These are phyloP conservation scores for Irpex lacteus DNA, from an alignment of 1,284 basidiomycete genomes.

Conservation along the genomic window DNA sequence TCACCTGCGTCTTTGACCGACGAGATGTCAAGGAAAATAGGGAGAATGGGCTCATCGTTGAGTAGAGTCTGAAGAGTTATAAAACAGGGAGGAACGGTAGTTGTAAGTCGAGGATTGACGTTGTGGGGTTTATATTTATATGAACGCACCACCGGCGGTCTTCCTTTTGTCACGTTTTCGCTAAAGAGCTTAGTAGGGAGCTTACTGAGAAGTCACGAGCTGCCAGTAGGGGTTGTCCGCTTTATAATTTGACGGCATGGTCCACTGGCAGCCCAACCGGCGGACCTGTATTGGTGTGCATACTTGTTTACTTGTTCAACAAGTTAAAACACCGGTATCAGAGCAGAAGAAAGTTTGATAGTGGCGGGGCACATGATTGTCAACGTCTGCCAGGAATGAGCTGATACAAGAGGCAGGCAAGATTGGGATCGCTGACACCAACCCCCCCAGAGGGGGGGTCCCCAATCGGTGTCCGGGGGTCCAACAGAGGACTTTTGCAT, in stretches of 20 bases:
- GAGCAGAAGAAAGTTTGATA: not conserved
- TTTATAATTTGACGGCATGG: not conserved
- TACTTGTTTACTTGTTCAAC: not conserved
- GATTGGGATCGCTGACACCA: too few species aligned
- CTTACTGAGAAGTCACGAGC: not conserved
- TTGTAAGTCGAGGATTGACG: not conserved
- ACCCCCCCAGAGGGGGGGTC: too few species aligned
- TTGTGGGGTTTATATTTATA: not conserved
- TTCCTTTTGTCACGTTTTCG: not conserved
- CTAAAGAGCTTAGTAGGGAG: not conserved
- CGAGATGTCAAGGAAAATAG: constrained; percentile 3
- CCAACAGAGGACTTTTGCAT: too few species aligned
- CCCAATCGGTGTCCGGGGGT: too few species aligned
- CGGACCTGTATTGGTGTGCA: not conserved
- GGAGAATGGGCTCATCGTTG: constrained; percentile 3
- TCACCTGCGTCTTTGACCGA: not conserved
- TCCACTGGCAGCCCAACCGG: not conserved
- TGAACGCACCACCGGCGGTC: not conserved
- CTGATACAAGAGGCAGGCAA: too few species aligned
- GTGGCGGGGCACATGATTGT: not conserved
- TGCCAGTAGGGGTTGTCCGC: not conserved
- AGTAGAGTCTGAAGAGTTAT: not conserved
- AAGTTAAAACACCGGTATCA: not conserved
- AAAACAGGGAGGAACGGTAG: not conserved
- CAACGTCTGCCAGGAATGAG: not conserved